Evolutionary conservation across 164 flowering plant genomes (phyloP).

Genomic region (Vitis labrusca): DNA sequence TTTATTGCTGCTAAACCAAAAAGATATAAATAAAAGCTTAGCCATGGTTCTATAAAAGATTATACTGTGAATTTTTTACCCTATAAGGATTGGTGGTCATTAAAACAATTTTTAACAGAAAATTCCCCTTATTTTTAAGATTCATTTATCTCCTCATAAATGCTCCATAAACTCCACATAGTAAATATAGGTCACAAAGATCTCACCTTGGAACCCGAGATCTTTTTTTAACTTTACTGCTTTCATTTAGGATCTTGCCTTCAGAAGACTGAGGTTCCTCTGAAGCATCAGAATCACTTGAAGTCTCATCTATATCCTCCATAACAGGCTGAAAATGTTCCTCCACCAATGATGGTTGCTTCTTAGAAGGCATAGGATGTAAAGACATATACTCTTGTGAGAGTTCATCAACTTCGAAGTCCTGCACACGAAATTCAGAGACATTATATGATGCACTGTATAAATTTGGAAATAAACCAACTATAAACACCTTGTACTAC

Average conservation of each 20-base stretch:
- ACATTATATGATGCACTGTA: neutral
- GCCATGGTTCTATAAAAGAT: too few species aligned
- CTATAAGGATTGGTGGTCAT: too few species aligned
- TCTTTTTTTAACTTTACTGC: constrained; percentile 23
- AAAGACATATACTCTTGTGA: constrained; percentile 66
- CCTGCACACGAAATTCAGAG: constrained; percentile 37
- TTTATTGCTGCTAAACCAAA: too few species aligned
- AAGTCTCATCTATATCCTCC: constrained; percentile 47
- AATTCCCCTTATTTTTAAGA: too few species aligned
- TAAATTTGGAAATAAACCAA: neutral
- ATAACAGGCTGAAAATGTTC: constrained; percentile 83
- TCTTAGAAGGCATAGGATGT: constrained; percentile 65
- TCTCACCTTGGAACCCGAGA: constrained; percentile 63
- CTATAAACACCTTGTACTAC: too few species aligned
- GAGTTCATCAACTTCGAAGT: constrained; percentile 67
- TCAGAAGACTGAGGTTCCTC: constrained; percentile 45
- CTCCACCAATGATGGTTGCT: constrained; percentile 62
- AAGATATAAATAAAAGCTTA: too few species aligned
- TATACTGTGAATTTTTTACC: too few species aligned
- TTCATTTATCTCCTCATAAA: neutral
- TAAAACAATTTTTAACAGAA: too few species aligned
- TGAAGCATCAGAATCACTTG: constrained; percentile 60
- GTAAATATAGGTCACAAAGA: constrained; percentile 1
- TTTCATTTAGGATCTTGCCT: constrained; percentile 34
- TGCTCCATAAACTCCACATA: neutral